These are phyloP conservation scores for Senna siamea DNA, from an alignment of 306 rosid genomes.

Conservation along the genomic window DNA sequence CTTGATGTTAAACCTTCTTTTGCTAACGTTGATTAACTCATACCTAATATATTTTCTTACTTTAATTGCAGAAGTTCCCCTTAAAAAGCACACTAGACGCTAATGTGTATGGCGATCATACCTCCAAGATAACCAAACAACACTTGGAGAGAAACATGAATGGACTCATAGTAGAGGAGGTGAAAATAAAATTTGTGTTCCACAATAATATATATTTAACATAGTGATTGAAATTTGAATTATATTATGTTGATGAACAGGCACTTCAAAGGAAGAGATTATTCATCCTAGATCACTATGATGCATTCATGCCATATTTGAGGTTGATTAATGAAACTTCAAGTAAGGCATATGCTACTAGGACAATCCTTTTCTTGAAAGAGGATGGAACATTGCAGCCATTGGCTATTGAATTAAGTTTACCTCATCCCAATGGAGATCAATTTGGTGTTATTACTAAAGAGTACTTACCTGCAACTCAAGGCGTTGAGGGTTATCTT, in stretches of 20 bases:
- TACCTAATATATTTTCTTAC: background rate
- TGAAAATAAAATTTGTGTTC: too few relatives aligned
- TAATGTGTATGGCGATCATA: constrained; percentile 62
- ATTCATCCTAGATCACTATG: background rate
- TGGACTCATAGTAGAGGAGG: background rate
- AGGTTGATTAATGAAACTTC: background rate
- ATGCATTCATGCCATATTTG: background rate
- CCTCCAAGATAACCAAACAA: constrained; percentile 46
- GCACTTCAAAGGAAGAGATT: background rate
- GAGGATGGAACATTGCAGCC: constrained; percentile 57
- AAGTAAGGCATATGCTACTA: constrained; percentile 44
- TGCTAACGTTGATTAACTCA: too few relatives aligned
- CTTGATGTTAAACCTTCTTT: too few relatives aligned
- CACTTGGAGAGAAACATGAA: background rate
- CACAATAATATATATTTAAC: too few relatives aligned
- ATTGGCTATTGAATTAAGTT: constrained; percentile 52
- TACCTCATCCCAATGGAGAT: constrained; percentile 53
- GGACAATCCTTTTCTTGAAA: constrained; percentile 30
- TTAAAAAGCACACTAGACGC: constrained; percentile 57
- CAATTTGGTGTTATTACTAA: constrained; percentile 47
- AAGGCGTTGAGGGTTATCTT: constrained; percentile 29
- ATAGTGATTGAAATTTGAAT: too few relatives aligned
- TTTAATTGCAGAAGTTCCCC: constrained; percentile 62
- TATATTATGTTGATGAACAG: background rate
- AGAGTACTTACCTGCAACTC: constrained; percentile 40